A percentile compares a stretch with the other conserved stretches of the same genome.
phyloP scores from a whole-genome alignment of 331 rosid species.

The Stylosanthes scabra region DNA sequence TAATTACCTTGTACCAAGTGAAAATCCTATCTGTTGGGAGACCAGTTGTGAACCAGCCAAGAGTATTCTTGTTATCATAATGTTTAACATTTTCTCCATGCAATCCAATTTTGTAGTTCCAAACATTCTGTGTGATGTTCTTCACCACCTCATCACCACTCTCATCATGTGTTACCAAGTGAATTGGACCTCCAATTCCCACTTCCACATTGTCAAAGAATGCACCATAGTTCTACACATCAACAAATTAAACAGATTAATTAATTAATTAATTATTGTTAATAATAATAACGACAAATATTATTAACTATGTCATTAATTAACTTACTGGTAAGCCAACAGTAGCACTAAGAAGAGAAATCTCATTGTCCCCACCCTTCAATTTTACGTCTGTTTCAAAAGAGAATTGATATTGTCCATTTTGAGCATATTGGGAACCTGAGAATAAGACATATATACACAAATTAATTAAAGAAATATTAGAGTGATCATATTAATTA shows the following conservation, averaged over 20 bases:
- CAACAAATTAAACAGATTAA: neutral
- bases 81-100: slow-evolving; percentile 31
- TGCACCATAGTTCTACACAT: slow-evolving; percentile 41
- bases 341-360: slow-evolving; percentile 36
- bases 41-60: neutral
- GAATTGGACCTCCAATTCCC: slow-evolving; percentile 45
- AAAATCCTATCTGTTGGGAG: slow-evolving; percentile 36
- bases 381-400: slow-evolving; percentile 26
- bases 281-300: too few relatives aligned
- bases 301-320: too few relatives aligned
- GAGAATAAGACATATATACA: neutral
- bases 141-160: neutral
- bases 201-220: slow-evolving; percentile 13
- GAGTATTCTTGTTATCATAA: neutral
- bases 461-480: too few relatives aligned
- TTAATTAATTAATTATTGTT: too few relatives aligned
- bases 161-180: neutral
- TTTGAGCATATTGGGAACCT: slow-evolving; percentile 35
- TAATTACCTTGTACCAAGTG: slow-evolving; percentile 49
- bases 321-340: slow-evolving; percentile 46
- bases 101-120: slow-evolving; percentile 48
- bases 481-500: neutral
- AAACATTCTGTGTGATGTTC: slow-evolving; percentile 28
- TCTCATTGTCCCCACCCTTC: slow-evolving; percentile 37
- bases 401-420: slow-evolving; percentile 21